phyloP scores from a whole-genome alignment of 106 monocot species.

The Phalaenopsis aphrodite region DNA sequence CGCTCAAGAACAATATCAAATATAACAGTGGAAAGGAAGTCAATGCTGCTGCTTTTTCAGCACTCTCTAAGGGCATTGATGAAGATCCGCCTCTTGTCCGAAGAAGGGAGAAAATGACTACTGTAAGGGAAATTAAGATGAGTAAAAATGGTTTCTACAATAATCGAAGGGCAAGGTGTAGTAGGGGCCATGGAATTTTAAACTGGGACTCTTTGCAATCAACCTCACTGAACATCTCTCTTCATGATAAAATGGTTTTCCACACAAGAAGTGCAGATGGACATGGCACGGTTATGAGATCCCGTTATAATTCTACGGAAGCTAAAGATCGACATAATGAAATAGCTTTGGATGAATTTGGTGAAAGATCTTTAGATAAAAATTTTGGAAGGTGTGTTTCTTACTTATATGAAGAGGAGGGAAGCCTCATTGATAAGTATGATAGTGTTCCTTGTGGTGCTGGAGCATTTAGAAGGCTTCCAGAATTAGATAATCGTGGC shows the following conservation, averaged over 20 bases:
- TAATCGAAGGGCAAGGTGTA: background rate
- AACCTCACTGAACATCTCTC: background rate
- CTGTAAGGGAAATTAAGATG: background rate
- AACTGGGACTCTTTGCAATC: background rate
- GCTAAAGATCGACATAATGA: conserved; percentile 7
- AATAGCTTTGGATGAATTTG: background rate
- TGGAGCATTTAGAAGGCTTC: conserved; percentile 11
- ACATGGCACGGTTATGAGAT: background rate
- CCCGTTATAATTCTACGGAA: background rate
- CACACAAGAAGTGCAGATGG: background rate
- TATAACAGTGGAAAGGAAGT: background rate
- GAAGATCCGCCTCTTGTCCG: background rate
- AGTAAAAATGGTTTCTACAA: background rate
- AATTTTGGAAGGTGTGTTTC: conserved; percentile 6
- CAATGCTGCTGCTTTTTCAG: background rate
- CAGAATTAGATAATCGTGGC: conserved; percentile 12
- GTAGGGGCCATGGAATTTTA: background rate
- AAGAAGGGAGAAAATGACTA: background rate
- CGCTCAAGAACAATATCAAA: background rate
- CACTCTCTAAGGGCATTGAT: background rate
- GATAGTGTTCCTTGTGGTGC: background rate
- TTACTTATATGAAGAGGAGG: background rate
- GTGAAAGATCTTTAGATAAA: conserved; percentile 2
- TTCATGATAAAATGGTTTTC: background rate
- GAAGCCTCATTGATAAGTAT: conserved; percentile 1